Evolutionary conservation across 1,284 basidiomycete species (phyloP), one percentile per base, ranked within the genome.

Genomic region (Vanrija sp.): DNA sequence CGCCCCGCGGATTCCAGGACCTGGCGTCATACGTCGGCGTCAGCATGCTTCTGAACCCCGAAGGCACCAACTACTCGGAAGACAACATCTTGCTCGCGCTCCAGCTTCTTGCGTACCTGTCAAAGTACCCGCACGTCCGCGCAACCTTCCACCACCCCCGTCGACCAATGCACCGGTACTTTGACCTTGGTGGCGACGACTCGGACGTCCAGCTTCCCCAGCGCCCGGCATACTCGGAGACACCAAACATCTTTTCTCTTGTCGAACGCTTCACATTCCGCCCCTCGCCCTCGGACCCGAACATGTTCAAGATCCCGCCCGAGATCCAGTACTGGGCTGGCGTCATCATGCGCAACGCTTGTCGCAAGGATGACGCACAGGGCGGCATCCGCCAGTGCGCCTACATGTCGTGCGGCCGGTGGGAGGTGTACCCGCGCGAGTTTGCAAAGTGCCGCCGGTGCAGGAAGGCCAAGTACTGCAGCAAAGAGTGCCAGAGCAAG

Each of bases 281-380:
- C 46, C 89, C 92, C 0, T 89, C 89, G 49, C 85, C 88, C 19
- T 84, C 85, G 1, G 89, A 93, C 70, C 82, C 83, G 26, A 83
- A 86, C 63, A 78, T 90, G 57, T 83, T 83, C 7, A 84, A 85
- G 38, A 80, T 98, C 6, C 91, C 93, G 0, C 81, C 82, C 21
- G 94, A 98, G 75, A 96, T 98, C 49, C 92, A 98, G 78, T 98
- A 97, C 71, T 98, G 95, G 96, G 95, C 95, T 0, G 93, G 94
- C 4, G 95, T 98, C 14, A 97, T 98, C 69, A 98, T 98, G 95
- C 84, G 96, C 51, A 98, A 98, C 72, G 95, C 96, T 7, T 98
- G 95, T 78, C 82, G 95, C 72, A 98, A 98, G 80, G 95, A 98
- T 70, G 94, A 97, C 60, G 84, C 81, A 47, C 80, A 88, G 44